Evolutionary conservation across 2,329 filamentous ascomycete genomes (phyloP), one percentile per base, ranked within the genome.

Genomic region (Ambrosiella cleistominuta): DNA sequence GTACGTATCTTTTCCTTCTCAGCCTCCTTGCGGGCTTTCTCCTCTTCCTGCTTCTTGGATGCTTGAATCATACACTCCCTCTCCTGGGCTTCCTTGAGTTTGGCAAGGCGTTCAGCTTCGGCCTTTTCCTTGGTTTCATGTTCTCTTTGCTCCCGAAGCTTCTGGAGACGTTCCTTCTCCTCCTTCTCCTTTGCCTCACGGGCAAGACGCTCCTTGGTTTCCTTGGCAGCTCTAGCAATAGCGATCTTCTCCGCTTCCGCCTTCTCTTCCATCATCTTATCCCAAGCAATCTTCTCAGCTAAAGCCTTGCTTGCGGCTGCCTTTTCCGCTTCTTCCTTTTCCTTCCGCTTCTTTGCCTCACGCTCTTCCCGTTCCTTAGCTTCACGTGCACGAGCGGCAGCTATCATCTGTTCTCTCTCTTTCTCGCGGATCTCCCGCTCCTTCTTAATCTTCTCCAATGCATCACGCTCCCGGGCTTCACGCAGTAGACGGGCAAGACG

Each of bases 401-500:
- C 39, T 35, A 60, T 50, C 49, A 60, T 54, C 27, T 54, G 58
- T n/a, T 53, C 54, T 57, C 58, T 36, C 36, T 89, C 75, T 89
- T 91, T 63, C 85, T 85, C 86, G 66, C 40, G 40, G 11, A 50
- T 54, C 17, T 61, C 40, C 6, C n/a, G 13, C 55, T 66, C 58
- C 50, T 60, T 60, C 7, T 54, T 57, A 35, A 57, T 39, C 17
- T 52, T 51, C 15, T 60, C 58, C 8, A 60, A 40, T 1, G 58
- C 50, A 36, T 59, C 57, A 12, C 62, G 17, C 19, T 35, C n/a
- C 36, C 17, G 54, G 39, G 55, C 54, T 42, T 57, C 53, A 7
- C 55, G 55, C n/a, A 57, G 38, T n/a, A 60, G 50, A 9, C 57
- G 65, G 58, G 61, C 62, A 12, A 63, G 60, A 12, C 62, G 62